phyloP scores from a whole-genome alignment of 2,329 filamentous ascomycete species.

The Whalleya microplaca region DNA sequence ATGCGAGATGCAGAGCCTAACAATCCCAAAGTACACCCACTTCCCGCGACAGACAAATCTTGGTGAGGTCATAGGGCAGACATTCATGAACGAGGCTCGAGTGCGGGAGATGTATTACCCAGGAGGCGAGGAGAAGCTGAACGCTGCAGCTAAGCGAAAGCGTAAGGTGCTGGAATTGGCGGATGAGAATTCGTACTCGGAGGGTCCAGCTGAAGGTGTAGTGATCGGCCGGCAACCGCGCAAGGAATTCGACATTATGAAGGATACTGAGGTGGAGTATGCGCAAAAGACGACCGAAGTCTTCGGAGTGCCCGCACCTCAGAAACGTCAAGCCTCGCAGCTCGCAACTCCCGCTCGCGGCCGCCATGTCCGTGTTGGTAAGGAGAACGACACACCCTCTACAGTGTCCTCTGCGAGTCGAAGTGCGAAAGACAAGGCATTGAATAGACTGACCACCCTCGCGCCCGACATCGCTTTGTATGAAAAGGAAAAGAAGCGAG shows the following conservation, averaged over 20 bases:
- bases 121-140: conserved; percentile 57
- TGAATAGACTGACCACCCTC: conserved; percentile 74
- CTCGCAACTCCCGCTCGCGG: conserved; percentile 57
- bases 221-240: conserved; percentile 46
- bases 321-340: conserved; percentile 36
- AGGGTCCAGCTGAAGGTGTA: conserved; percentile 52
- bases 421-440: conserved; percentile 85
- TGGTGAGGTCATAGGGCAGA: conserved; percentile 90
- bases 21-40: conserved; percentile 76
- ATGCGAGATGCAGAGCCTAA: conserved; percentile 74
- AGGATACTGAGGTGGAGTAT: conserved; percentile 45
- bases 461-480: conserved; percentile 87
- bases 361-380: conserved; percentile 61
- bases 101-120: conserved; percentile 71
- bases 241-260: conserved; percentile 49
- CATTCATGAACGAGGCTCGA: conserved; percentile 68
- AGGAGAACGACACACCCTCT: conserved; percentile 84
- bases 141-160: conserved; percentile 50
- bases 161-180: conserved; percentile 54
- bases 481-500: conserved; percentile 89
- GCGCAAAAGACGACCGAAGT: conserved; percentile 37
- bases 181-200: conserved; percentile 53
- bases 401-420: conserved; percentile 70
- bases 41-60: conserved; percentile 91
- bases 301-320: conserved; percentile 38